Conservation (phyloP, 2,329 filamentous ascomycete species). For the Fusarium annulatum region DNA sequence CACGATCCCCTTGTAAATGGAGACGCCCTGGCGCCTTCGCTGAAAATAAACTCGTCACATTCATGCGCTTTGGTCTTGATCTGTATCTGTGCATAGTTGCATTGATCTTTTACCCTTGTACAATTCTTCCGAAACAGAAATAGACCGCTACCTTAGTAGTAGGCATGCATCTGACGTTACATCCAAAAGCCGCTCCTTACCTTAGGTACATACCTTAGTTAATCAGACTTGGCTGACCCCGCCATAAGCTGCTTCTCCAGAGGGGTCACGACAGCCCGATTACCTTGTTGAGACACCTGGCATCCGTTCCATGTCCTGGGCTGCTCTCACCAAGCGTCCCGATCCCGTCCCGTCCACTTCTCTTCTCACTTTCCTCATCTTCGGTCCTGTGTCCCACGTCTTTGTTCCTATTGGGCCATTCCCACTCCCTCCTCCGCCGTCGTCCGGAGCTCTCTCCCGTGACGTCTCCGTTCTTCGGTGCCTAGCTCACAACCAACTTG, state of each 20-base stretch:
- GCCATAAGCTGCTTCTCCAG: slow-evolving; percentile 12
- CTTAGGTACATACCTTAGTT: not conserved
- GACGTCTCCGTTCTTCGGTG: slow-evolving; percentile 31
- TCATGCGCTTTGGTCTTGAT: not conserved
- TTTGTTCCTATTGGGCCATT: slow-evolving; percentile 12
- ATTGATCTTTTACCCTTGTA: not conserved
- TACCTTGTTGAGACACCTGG: slow-evolving; percentile 13
- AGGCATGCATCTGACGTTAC: slow-evolving; percentile 1
- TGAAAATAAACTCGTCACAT: not conserved
- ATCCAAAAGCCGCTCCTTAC: not conserved
- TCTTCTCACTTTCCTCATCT: not conserved
- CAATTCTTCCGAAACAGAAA: not conserved
- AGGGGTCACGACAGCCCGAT: not conserved
- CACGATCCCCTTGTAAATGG: slow-evolving; percentile 1
- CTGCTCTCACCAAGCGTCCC: not conserved
- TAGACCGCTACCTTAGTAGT: not conserved
- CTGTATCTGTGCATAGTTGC: not conserved
- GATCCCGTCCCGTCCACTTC: not conserved
- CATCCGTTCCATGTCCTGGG: not conserved
- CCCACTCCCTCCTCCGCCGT: not conserved
- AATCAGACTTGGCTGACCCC: slow-evolving; percentile 2
- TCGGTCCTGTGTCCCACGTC: not conserved
- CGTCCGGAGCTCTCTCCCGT: slow-evolving; percentile 5
- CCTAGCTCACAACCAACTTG: slow-evolving; percentile 2
- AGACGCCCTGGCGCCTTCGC: not conserved